These are phyloP conservation scores for Ogataea angusta DNA, from an alignment of 805 yeast genomes.

Conservation along the genomic window DNA sequence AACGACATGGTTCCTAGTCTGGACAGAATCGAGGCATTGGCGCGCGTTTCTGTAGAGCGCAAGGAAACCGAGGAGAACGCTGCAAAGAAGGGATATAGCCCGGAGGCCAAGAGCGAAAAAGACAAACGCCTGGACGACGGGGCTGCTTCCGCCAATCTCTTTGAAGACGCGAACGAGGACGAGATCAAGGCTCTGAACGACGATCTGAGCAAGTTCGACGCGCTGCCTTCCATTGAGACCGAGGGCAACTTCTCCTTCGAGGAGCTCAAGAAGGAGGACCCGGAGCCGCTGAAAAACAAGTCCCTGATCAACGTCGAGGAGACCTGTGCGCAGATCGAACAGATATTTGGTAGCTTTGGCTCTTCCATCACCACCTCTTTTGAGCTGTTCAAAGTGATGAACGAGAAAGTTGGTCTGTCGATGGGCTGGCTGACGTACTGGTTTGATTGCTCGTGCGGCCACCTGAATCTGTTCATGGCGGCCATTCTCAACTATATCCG, in stretches of 20 bases:
- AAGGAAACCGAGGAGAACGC: conserved; percentile 20
- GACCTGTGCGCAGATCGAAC: conserved; percentile 23
- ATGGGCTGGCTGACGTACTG: conserved; percentile 33
- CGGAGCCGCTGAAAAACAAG: conserved; percentile 30
- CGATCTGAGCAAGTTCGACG: conserved; percentile 19
- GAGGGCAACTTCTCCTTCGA: conserved; percentile 22
- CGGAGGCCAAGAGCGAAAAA: conserved; percentile 6
- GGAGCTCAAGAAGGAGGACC: conserved; percentile 27
- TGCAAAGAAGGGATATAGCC: conserved; percentile 11
- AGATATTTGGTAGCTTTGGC: conserved; percentile 26
- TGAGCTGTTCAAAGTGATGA: conserved; percentile 28
- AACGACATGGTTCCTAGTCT: conserved; percentile 10
- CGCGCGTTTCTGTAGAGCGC: conserved; percentile 28
- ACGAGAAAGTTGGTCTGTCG: conserved; percentile 30
- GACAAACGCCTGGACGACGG: conserved; percentile 9
- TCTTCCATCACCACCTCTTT: conserved; percentile 26
- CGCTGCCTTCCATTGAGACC: conserved; percentile 15
- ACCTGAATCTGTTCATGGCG: conserved; percentile 29
- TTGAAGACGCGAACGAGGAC: conserved; percentile 32
- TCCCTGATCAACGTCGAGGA: conserved; percentile 20
- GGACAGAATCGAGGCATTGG: conserved; percentile 26
- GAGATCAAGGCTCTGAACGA: conserved; percentile 30
- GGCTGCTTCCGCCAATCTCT: conserved; percentile 27
- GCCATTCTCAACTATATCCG: conserved; percentile 30
- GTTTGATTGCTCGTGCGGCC: conserved; percentile 36